Evolutionary conservation across 176 grass and related monocot genomes (phyloP).

Genomic region (Eragrostis nindensis): DNA sequence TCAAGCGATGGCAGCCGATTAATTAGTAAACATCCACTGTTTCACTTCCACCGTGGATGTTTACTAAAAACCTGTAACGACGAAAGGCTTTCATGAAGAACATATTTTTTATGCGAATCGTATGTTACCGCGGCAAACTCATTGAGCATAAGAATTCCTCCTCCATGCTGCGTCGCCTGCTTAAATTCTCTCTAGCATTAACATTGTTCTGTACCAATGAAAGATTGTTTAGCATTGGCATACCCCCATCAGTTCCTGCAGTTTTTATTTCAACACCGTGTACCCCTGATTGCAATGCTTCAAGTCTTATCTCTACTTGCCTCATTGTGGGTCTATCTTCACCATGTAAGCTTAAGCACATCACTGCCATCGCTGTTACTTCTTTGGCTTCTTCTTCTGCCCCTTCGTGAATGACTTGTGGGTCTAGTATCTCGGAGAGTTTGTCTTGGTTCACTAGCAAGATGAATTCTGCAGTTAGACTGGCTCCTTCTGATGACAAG

Average conservation of each 20-base stretch:
- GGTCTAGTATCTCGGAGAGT: constrained; percentile 28
- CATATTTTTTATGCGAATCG: too few relatives aligned
- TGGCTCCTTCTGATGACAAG: not conserved
- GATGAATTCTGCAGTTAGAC: constrained; percentile 32
- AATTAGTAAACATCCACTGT: too few relatives aligned
- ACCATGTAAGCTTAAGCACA: constrained; percentile 1
- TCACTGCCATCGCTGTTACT: not conserved
- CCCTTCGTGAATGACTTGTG: not conserved
- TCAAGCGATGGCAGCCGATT: too few relatives aligned
- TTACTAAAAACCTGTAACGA: too few relatives aligned
- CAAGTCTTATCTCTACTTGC: constrained; percentile 8
- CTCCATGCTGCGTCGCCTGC: not conserved
- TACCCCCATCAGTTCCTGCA: too few relatives aligned
- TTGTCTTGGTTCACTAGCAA: constrained; percentile 15
- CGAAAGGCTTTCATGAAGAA: too few relatives aligned
- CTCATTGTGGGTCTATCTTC: constrained; percentile 10
- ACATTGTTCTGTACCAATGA: not conserved
- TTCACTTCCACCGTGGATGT: too few relatives aligned
- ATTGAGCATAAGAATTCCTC: constrained; percentile 8
- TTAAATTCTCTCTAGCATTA: not conserved
- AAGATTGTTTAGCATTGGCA: too few relatives aligned
- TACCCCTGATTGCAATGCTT: not conserved
- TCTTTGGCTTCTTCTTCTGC: too few relatives aligned
- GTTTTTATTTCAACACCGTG: too few relatives aligned
- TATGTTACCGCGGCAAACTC: not conserved